These are phyloP conservation scores for Westerdykella sp. DNA, from an alignment of 2,329 filamentous ascomycete species.

Conservation along the genomic window DNA sequence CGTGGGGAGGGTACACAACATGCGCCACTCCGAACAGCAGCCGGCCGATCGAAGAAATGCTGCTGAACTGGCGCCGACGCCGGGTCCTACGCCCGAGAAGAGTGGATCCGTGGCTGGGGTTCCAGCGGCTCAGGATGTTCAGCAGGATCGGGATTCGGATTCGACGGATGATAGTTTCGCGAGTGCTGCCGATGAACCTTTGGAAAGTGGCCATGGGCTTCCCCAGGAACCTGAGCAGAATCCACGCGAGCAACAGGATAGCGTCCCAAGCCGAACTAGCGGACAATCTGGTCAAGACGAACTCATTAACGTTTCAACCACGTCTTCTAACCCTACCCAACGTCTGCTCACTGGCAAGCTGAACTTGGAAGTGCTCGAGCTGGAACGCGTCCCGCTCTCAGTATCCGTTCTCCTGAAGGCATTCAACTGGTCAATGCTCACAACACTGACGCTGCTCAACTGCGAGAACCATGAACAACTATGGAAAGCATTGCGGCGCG, in stretches of 20 bases:
- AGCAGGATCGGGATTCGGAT: slow-evolving; percentile 25
- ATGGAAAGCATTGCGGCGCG: slow-evolving; percentile 65
- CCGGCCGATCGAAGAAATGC: slow-evolving; percentile 13
- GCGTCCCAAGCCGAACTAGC: no score
- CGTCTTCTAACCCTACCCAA: slow-evolving; percentile 11
- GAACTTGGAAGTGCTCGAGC: slow-evolving; percentile 63
- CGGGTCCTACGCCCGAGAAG: slow-evolving; percentile 8
- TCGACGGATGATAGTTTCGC: slow-evolving; percentile 23
- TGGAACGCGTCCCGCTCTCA: slow-evolving; percentile 70
- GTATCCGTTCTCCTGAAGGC: slow-evolving; percentile 62
- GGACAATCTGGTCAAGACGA: neutral
- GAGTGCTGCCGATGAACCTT: slow-evolving; percentile 18
- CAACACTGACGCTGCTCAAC: slow-evolving; percentile 65
- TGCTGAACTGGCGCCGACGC: slow-evolving; percentile 12
- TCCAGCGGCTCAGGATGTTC: slow-evolving; percentile 2
- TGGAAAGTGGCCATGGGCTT: slow-evolving; percentile 7
- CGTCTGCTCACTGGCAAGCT: slow-evolving; percentile 53
- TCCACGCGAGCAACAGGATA: neutral
- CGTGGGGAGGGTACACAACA: slow-evolving; percentile 60
- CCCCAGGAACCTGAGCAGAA: slow-evolving; percentile 1
- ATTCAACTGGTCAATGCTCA: slow-evolving; percentile 69
- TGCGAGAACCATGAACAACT: slow-evolving; percentile 67
- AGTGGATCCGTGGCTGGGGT: neutral
- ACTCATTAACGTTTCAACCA: neutral
- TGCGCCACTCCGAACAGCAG: slow-evolving; percentile 35